Conservation (phyloP, 805 yeast species). For the Candida ponderosae region DNA sequence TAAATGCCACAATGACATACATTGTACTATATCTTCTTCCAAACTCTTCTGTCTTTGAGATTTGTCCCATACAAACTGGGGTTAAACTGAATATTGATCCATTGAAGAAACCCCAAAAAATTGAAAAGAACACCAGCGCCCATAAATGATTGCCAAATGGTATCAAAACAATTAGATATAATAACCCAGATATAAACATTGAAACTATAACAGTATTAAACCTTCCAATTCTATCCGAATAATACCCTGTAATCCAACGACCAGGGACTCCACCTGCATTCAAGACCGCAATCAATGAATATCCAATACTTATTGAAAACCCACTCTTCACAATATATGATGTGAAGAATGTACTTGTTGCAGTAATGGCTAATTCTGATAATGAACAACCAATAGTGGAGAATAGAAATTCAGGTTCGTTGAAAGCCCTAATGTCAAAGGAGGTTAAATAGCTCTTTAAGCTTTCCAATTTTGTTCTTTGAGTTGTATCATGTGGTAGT, state of each 20-base stretch:
- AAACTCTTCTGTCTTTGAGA: constrained; percentile 43
- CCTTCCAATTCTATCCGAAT: constrained; percentile 40
- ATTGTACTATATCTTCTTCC: constrained; percentile 50
- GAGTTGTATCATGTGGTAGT: constrained; percentile 25
- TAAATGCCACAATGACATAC: constrained; percentile 51
- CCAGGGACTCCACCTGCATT: constrained; percentile 34
- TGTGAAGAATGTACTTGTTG: constrained; percentile 39
- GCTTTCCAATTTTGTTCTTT: constrained; percentile 19
- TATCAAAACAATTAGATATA: constrained; percentile 28
- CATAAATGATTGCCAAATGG: constrained; percentile 25
- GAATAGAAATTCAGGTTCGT: constrained; percentile 35
- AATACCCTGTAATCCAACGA: constrained; percentile 33
- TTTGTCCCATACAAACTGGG: constrained; percentile 53
- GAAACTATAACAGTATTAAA: constrained; percentile 42
- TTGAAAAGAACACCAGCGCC: constrained; percentile 34
- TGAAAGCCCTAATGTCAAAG: constrained; percentile 29
- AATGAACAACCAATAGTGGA: constrained; percentile 36
- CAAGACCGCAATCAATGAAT: constrained; percentile 37
- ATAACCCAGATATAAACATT: constrained; percentile 19
- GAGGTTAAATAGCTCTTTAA: constrained; percentile 19
- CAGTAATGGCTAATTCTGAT: constrained; percentile 37
- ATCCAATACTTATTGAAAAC: constrained; percentile 28
- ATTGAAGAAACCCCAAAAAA: constrained; percentile 43
- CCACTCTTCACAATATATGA: constrained; percentile 44
- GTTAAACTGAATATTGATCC: constrained; percentile 47